A percentile compares a stretch with the other conserved stretches of the same genome.
Evolutionary conservation across 2,329 filamentous ascomycete genomes (phyloP).

Genomic region (Verticillium longisporum): DNA sequence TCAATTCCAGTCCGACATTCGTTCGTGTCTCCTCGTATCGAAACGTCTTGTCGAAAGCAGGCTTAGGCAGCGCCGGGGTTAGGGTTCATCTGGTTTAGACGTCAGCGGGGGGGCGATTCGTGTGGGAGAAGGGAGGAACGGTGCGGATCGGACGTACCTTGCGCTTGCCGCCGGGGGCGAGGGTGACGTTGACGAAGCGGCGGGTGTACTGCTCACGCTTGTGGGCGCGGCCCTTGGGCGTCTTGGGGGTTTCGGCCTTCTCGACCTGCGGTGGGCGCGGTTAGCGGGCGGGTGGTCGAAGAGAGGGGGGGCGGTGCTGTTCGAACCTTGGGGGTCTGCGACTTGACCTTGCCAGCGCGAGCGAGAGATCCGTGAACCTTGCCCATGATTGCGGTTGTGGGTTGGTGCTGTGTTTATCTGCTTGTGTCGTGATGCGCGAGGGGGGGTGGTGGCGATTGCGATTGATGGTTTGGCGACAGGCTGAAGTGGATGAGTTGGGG

Average conservation of each 20-base stretch:
- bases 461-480: not conserved
- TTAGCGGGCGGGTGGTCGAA: not conserved
- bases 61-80: conserved; percentile 51
- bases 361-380: conserved; percentile 91
- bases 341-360: conserved; percentile 97
- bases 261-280: conserved; percentile 53
- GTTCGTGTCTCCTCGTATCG: not conserved
- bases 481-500: not conserved
- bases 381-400: conserved; percentile 60
- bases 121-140: not conserved
- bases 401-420: not conserved
- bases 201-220: conserved; percentile 95
- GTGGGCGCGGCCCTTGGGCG: conserved; percentile 91
- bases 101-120: not conserved
- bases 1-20: not conserved
- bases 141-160: conserved; percentile 53
- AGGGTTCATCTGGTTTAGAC: conserved; percentile 67
- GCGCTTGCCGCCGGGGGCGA: conserved; percentile 87
- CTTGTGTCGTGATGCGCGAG: not conserved
- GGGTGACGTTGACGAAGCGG: conserved; percentile 95
- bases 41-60: not conserved
- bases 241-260: conserved; percentile 91
- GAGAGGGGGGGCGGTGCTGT: conserved; percentile 29
- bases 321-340: conserved; percentile 77
- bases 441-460: not conserved